Conservation (phyloP, 1,284 basidiomycete species). For the Sporisorium exsertum region DNA sequence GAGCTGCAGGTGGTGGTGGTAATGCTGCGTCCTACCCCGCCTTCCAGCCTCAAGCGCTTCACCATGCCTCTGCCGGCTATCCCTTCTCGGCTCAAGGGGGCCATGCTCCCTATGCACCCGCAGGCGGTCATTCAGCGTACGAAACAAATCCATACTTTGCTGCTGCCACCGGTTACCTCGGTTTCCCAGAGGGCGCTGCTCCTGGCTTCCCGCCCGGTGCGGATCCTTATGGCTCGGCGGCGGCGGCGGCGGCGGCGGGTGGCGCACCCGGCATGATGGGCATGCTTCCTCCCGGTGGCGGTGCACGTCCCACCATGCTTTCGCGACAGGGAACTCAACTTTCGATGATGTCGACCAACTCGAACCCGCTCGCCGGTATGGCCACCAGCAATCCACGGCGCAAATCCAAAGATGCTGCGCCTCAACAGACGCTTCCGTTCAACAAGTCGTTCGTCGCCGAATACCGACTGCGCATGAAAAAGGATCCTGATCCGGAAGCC, state of each 20-base stretch:
- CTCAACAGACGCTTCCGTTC: constrained; percentile 67
- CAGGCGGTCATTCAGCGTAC: constrained; percentile 23
- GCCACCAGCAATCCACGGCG: constrained; percentile 43
- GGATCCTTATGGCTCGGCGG: constrained; percentile 26
- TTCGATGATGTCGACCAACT: constrained; percentile 40
- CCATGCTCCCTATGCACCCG: constrained; percentile 6
- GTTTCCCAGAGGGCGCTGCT: constrained; percentile 48
- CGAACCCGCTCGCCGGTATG: constrained; percentile 24
- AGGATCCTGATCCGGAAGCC: constrained; percentile 97
- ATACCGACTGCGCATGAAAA: constrained; percentile 95
- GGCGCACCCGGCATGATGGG: constrained; percentile 32
- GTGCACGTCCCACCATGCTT: constrained; percentile 25
- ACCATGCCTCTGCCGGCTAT: constrained; percentile 37
- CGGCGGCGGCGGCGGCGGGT: constrained; percentile 11
- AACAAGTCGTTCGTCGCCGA: constrained; percentile 98
- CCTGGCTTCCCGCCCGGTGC: constrained; percentile 46
- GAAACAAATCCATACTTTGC: constrained; percentile 58
- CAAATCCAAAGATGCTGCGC: constrained; percentile 55
- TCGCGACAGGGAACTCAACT: constrained; percentile 49
- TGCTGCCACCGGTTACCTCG: constrained; percentile 54
- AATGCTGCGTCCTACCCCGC: constrained; percentile 14
- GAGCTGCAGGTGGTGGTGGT: background rate
- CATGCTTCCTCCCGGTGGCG: constrained; percentile 27
- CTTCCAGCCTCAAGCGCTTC: constrained; percentile 40
- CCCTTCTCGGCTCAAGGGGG: constrained; percentile 25